Percentiles rank a stretch among this genome's conserved stretches.
Conservation (phyloP, 1,284 basidiomycete species). For the Cutaneotrichosporon mucoides region DNA sequence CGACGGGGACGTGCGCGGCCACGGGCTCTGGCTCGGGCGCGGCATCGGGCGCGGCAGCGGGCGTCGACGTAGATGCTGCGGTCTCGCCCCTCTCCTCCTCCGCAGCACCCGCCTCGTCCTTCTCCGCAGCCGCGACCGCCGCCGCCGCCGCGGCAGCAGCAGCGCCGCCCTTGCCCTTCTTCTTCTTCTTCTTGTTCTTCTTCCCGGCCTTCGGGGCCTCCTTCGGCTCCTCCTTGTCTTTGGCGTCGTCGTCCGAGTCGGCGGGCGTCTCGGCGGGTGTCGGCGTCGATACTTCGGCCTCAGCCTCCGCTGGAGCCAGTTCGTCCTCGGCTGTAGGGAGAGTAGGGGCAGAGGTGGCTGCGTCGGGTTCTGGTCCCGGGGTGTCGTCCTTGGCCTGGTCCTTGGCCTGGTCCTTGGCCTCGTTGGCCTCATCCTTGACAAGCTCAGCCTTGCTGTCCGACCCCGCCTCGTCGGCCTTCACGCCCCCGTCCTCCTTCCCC, state of each 20-base stretch:
- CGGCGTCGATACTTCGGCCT: neutral
- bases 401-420: neutral
- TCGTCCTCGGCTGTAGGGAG: neutral
- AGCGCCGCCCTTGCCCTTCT: neutral
- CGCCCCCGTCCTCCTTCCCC: neutral
- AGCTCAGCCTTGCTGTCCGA: too few species aligned
- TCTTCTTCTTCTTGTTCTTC: slow-evolving; percentile 2
- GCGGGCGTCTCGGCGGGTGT: neutral
- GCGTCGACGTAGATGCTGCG: too few species aligned
- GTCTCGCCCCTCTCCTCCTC: neutral
- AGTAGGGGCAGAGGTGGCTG: neutral
- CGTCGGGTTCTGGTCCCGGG: neutral
- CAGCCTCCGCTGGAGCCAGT: neutral
- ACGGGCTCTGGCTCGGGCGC: neutral
- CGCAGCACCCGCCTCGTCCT: neutral
- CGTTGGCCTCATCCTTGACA: neutral
- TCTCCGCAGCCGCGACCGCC: neutral
- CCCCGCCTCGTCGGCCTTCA: neutral
- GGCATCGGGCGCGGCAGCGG: too few species aligned
- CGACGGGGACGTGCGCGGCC: neutral
- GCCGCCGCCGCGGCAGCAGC: neutral
- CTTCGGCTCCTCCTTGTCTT: too few species aligned
- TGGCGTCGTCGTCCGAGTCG: neutral
- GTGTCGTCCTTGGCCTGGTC: neutral
- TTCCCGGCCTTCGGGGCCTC: too few species aligned